Evolutionary conservation across 2,329 filamentous ascomycete genomes (phyloP), one percentile per base, ranked within the genome.

Genomic region (Fusarium domesticum): DNA sequence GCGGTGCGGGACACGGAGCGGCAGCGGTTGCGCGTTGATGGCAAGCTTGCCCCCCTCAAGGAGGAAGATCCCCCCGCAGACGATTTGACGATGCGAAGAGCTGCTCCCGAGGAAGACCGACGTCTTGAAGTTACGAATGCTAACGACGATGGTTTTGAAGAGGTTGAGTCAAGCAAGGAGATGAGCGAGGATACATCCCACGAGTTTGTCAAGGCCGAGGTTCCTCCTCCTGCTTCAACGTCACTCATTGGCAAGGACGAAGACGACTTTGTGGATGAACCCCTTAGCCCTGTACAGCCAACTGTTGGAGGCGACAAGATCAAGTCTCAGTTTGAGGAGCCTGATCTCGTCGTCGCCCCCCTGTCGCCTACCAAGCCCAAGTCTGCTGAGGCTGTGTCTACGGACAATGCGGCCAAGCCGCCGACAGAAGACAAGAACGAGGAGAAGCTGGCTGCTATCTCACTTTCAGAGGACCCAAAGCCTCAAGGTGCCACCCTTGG

Each of bases 131-230:
- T 92, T 12, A 87, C 85, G 40, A 95, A 93, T 59, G 83, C 81
- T 14, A 85, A 86, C 11, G 89, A 96, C 54, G 93, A 97, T 62
- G 89, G 88, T 1, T 97, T 96, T 60, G 93, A 98, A 64, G 90
- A 96, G 66, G 91, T 97, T 8, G 78, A 78, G 25, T 77, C 79
- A 37, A 72, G 73, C 35, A 84, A 83, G 20, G 85, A 89, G 47
- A 78, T 89, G 57, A 81, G 80, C 15, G 87, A 91, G 49, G 84
- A 88, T 39, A 80, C 78, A 2, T 86, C 84, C 30, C 81, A 87
- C 50, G 81, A 86, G 50, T 80, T 86, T 46, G 76, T 83, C 53
- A 83, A 83, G 62, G 74, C 74, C 4, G 76, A 77, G 47, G 74
- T 78, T 20, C 54, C 61, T 4, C 49, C 54, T 5, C 39, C 50